phyloP scores from a whole-genome alignment of 2,329 filamentous ascomycete genomes.

The Fusarium piperis region DNA sequence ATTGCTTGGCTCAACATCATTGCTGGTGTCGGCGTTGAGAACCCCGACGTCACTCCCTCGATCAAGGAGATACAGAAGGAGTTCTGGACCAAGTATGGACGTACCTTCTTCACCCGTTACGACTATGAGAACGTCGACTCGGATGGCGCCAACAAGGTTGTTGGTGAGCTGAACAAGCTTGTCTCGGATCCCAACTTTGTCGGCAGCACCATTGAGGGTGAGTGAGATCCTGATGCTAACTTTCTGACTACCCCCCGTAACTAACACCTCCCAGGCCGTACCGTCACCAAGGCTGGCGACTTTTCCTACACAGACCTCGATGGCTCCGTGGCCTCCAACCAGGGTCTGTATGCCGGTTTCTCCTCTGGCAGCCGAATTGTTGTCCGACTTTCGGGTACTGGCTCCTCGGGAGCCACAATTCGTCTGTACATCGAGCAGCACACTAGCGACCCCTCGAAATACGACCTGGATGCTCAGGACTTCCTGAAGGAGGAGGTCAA shows the following conservation, averaged over 20 bases:
- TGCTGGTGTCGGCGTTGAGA: conserved; percentile 87
- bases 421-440: conserved; percentile 98
- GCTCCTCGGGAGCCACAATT: conserved; percentile 94
- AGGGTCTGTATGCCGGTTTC: conserved; percentile 95
- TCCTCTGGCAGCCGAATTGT: conserved; percentile 95
- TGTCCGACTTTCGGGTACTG: conserved; percentile 92
- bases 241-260: background rate
- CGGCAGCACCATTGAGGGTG: conserved; percentile 81
- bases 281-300: conserved; percentile 89
- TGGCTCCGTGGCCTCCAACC: conserved; percentile 93
- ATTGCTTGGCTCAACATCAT: conserved; percentile 99
- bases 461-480: conserved; percentile 86
- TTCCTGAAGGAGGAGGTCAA: conserved; percentile 92
- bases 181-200: conserved; percentile 80
- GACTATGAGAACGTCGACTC: conserved; percentile 97
- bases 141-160: conserved; percentile 89
- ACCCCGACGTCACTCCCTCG: conserved; percentile 82
- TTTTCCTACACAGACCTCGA: conserved; percentile 99
- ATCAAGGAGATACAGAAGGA: conserved; percentile 97
- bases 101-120: conserved; percentile 98
- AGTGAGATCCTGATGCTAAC: conserved; percentile 30
- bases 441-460: conserved; percentile 81
- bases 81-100: conserved; percentile 96
- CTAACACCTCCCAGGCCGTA: conserved; percentile 66
- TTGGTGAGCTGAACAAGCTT: conserved; percentile 80